phyloP scores from a whole-genome alignment of 305 asterid genomes.

The Fraxinus albicans region DNA sequence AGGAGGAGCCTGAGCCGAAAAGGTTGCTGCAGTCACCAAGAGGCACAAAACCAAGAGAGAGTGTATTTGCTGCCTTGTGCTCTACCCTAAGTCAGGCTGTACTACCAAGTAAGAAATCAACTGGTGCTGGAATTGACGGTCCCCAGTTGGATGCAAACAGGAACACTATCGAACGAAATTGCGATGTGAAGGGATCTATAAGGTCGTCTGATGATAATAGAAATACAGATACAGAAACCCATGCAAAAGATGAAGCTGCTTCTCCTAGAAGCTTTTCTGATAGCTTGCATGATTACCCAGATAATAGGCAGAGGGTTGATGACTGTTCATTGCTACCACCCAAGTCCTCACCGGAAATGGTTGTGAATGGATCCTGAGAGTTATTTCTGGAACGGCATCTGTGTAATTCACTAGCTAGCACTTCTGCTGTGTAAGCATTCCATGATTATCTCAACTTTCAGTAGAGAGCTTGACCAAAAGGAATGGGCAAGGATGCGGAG shows the following conservation, averaged over 20 bases:
- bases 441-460: neutral
- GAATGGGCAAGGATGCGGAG: slow-evolving; percentile 14
- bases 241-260: slow-evolving; percentile 35
- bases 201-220: slow-evolving; percentile 30
- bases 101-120: slow-evolving; percentile 52
- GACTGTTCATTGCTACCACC: slow-evolving; percentile 50
- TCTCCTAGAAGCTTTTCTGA: slow-evolving; percentile 45
- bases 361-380: slow-evolving; percentile 75
- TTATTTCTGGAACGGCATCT: slow-evolving; percentile 20
- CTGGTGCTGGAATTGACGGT: slow-evolving; percentile 27
- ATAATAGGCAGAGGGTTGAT: slow-evolving; percentile 47
- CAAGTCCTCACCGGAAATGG: slow-evolving; percentile 76
- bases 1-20: slow-evolving; percentile 68
- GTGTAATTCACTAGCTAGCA: slow-evolving; percentile 16
- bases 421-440: slow-evolving; percentile 3
- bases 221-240: slow-evolving; percentile 34
- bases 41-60: slow-evolving; percentile 62
- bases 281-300: slow-evolving; percentile 40
- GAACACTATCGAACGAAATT: slow-evolving; percentile 26
- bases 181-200: slow-evolving; percentile 32
- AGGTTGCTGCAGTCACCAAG: slow-evolving; percentile 58
- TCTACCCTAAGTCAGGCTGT: slow-evolving; percentile 57
- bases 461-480: slow-evolving; percentile 13
- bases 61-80: slow-evolving; percentile 75
- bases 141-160: slow-evolving; percentile 34